Base-by-base conservation (phyloP, 2,329 filamentous ascomycete genomes). In the Aureobasidium sp. region DNA sequence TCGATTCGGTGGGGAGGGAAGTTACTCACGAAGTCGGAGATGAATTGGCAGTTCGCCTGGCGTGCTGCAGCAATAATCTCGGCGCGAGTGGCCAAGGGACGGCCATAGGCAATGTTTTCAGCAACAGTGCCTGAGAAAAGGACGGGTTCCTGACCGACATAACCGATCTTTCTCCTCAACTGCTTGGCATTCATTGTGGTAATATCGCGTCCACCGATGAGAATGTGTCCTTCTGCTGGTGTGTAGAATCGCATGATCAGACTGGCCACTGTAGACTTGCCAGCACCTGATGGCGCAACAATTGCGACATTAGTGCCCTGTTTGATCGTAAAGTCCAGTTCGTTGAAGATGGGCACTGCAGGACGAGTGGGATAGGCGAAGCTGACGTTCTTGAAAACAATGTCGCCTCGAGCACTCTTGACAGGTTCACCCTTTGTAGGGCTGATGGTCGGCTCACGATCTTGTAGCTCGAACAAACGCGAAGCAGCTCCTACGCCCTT, bases 401-500 rank as follows among this genome's bases (percentile, higher is more conserved):
- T 99, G 8, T 88, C 84, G 1, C 94, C 94, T 66, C 92, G 88
- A 0, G 93, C 93, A 27, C 91, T 96, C 61, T 79, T 82, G 34
- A 99, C 92, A 64, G 85, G 87, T 34, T 81, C 72, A 66, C 94
- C 94, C 59, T 88, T 86, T 0, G 95, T 99, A 24, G 92, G 86
- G n/a, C 87, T 87, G 65, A 97, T 95, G 2, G 86, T 88, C 0
- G 92, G 89, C 63, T 90, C 81, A 65, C 94, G 87, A 73, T 99
- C 94, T 73, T 97, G 92, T 6, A 99, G 83, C 72, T 99, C 94
- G 71, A 99, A 99, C 1, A 99, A 81, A 64, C 94, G 88, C 70
- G 89, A 96, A n/a, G 94, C 94, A 46, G 94, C 94, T 70, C 95
- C 94, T 4, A 96, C 93, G 46, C 95, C 95, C 75, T 99, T 99